Evolutionary conservation across 2,329 filamentous ascomycete species (phyloP), one percentile per base, ranked within the genome.

Genomic region (Paecilomyces formosus): DNA sequence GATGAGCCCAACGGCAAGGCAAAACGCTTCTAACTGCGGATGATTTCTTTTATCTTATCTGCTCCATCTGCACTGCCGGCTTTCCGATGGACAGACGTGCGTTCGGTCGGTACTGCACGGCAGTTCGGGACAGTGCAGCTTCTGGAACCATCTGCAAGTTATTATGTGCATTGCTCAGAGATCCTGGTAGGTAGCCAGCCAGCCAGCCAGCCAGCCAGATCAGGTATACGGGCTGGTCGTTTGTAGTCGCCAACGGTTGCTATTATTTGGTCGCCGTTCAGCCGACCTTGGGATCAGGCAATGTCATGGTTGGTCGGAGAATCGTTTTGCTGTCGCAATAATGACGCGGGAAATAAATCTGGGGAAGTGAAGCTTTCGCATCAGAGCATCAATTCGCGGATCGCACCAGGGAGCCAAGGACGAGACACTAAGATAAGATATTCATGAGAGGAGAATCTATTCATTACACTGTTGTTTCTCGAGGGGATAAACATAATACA

Each of bases 381-480:
- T 2, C 12, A 26, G 49, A 52, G 26, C 30, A 39, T 39, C 35
- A 39, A n/a, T n/a, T 39, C 35, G 8, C n/a, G 2, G 13, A 39
- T 39, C 35, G 11, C 13, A n/a, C 13, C 5, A 39, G 35, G 35
- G 35, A 12, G 15, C 2, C 24, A 39, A n/a, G 13, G n/a, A 39
- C 7, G 24, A 6, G 12, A 55, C 45, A 31, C 30, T 31, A 31
- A 31, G 30, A 31, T 21, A 57, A 30, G 53, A 53, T 49, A 31
- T 45, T 62, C 63, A 64, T 64, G 64, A 67, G 65, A 65, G 65
- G 63, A 65, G 66, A 65, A 58, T 58, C 65, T 60, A 62, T 65
- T 68, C 65, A 65, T 68, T 65, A 67, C 57, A 56, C 60, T 59
- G 60, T 56, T 31, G 30, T 31, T 31, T 31, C 30, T 31, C 22